Evolutionary conservation across 257 asterid species (phyloP), one percentile per base, ranked within the genome.

Genomic region (Penstemon barbatus): DNA sequence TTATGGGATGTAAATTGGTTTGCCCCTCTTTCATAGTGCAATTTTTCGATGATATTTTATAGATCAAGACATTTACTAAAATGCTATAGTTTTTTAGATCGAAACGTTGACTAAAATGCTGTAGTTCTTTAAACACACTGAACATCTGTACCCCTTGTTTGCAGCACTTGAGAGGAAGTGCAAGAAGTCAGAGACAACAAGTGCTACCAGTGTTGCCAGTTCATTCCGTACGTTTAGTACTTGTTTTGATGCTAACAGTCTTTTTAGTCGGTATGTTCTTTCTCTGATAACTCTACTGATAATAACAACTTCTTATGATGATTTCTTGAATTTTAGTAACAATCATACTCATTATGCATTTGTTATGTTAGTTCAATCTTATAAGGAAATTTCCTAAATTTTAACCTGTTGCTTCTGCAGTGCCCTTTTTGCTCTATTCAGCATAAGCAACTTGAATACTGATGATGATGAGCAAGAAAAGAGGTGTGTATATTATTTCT

Each of bases 261-360:
- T 85, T 91, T 74, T 77, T 91, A 83, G 82, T 87, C 15, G 98
- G 98, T 91, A 80, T 68, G 84, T 65, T 79, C 74, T 53, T 25
- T 7, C 54, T 73, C 69, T 74, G 7, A 12, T 51, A 36, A 58
- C 66, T 52, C 63, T 58, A 44, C n/a, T 60, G 59, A 44, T 58
- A 18, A 12, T 52, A 42, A 6, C 9, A 61, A 6, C 4, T 4
- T 41, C 5, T 5, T n/a, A n/a, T 61, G 5, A 42, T 4, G 5
- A 1, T 40, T 61, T 25, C 53, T 4, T 18, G 50, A 19, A 3
- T 63, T 10, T 63, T 11, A 5, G 4, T 61, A 11, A 43, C 10
- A 50, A 58, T 48, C 11, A 50, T 9, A 62, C 4, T 48, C 25
- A 2, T 33, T 46, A 42, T 3, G 33, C 52, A 40, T 18, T n/a